phyloP scores from a whole-genome alignment of 345 rosid genomes.

The Camelina sativa region DNA sequence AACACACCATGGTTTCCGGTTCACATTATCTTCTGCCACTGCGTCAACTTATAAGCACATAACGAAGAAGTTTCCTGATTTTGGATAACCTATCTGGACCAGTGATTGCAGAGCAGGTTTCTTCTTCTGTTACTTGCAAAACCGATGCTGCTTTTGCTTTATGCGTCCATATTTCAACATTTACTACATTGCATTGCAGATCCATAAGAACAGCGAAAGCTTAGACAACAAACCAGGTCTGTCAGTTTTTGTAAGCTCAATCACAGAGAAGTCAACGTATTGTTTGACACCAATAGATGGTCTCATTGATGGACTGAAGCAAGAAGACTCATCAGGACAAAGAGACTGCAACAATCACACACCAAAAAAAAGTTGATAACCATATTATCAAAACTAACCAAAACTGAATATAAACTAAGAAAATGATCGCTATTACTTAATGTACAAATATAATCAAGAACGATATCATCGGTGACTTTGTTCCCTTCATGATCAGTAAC shows the following conservation, averaged over 20 bases:
- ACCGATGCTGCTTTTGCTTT: slow-evolving; percentile 86
- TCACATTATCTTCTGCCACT: slow-evolving; percentile 58
- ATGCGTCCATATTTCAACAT: slow-evolving; percentile 94
- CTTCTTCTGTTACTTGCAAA: slow-evolving; percentile 76
- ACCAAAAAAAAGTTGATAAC: slow-evolving; percentile 22
- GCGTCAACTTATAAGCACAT: slow-evolving; percentile 66
- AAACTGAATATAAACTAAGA: background rate
- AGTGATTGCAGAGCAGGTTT: slow-evolving; percentile 62
- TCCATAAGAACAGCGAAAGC: slow-evolving; percentile 76
- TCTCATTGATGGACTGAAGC: slow-evolving; percentile 63
- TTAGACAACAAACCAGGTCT: slow-evolving; percentile 88
- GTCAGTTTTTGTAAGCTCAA: slow-evolving; percentile 87
- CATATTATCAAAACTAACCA: background rate
- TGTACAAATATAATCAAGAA: slow-evolving; percentile 74
- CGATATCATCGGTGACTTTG: slow-evolving; percentile 69
- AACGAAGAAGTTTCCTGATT: slow-evolving; percentile 70
- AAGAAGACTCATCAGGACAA: slow-evolving; percentile 64
- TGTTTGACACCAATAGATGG: slow-evolving; percentile 68
- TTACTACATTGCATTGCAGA: slow-evolving; percentile 78
- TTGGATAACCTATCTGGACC: slow-evolving; percentile 66
- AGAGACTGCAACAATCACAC: slow-evolving; percentile 60
- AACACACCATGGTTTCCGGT: slow-evolving; percentile 67
- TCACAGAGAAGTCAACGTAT: slow-evolving; percentile 65
- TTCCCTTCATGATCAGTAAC: slow-evolving; percentile 89
- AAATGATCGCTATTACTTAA: slow-evolving; percentile 48